These are phyloP conservation scores for Simplicillium sp. DNA, from an alignment of 2,329 filamentous ascomycete species.

Conservation along the genomic window DNA sequence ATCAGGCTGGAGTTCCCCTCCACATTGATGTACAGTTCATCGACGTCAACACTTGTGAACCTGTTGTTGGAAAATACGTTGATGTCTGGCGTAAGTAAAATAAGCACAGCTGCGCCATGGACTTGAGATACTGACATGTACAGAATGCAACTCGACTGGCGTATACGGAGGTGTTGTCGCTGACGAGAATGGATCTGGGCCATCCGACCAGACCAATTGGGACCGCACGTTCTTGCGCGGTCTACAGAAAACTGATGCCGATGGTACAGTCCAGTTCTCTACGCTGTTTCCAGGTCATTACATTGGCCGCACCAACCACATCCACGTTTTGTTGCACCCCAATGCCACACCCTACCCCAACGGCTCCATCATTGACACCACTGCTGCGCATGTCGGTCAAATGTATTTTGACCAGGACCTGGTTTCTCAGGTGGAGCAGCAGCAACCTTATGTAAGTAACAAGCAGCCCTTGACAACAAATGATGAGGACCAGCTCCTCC, in stretches of 20 bases:
- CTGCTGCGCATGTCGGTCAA: constrained; percentile 50
- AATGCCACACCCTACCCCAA: constrained; percentile 31
- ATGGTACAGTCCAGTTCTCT: constrained; percentile 30
- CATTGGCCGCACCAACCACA: constrained; percentile 27
- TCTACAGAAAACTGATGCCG: constrained; percentile 25
- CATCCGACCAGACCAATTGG: constrained; percentile 1
- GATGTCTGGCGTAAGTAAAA: constrained; percentile 29
- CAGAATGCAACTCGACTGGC: constrained; percentile 6
- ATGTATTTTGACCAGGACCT: constrained; percentile 51
- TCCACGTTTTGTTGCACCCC: constrained; percentile 26
- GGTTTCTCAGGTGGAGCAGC: constrained; percentile 35
- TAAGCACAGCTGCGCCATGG: too few relatives aligned
- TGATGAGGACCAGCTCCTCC: constrained; percentile 36
- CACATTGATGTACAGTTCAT: constrained; percentile 34
- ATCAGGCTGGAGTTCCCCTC: constrained; percentile 28
- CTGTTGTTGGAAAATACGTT: constrained; percentile 25
- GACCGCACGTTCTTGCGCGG: constrained; percentile 28
- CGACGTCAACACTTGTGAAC: constrained; percentile 33
- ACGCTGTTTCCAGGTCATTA: constrained; percentile 35
- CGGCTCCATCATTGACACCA: constrained; percentile 38
- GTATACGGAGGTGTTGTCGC: constrained; percentile 8
- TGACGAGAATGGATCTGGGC: constrained; percentile 3
- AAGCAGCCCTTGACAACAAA: constrained; percentile 36
- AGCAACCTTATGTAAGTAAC: constrained; percentile 34
- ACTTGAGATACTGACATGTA: neutral